Base-by-base conservation (phyloP, 2,329 filamentous ascomycete species). In the Aspergillus amoenus region DNA sequence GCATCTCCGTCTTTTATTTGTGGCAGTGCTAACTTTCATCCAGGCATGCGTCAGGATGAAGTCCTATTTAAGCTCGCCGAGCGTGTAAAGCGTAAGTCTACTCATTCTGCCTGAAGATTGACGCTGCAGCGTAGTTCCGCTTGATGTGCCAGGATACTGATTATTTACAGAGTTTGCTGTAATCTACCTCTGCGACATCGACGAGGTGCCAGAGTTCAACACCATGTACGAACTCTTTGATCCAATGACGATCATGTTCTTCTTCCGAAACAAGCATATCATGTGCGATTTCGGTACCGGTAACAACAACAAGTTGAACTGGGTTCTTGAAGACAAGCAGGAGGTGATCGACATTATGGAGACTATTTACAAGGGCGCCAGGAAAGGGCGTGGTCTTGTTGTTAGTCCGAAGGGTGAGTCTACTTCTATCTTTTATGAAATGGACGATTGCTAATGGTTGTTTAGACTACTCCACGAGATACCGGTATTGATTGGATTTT, bases 261-360 rank as follows among this genome's bases (percentile, higher is more conserved):
- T 72, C 58, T 69, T 67, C 52, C 47, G 90, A 61, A 99, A 99
- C 75, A 99, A 99, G 75, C 92, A 97, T 78, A 97, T 97, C 86
- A 96, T 77, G 73, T 77, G 75, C 74, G 93, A 97, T 84, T 92
- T 97, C 66, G 93, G 93, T 46, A 99, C 94, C 2, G 94, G 94
- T 64, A 96, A 99, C 79, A 99, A 99, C 77, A 99, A 99, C 76
- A 97, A 97, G 76, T 81, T 97, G 66, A 97, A 97, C 73, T 96
- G 91, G 88, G 91, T 96, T 47, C 81, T 96, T 17, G 93, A 97
- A 77, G 93, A 99, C 72, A 97, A 99, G 79, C 93, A 97, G 75
- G 94, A 99, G 79, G 81, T 99, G 69, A 96, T 99, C 69, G 94
- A 99, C 77, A 99, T 99, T 64, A 88, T 97, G 70, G 94, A 99